These are phyloP conservation scores for Magnaporthiopsis rhizophila DNA, from an alignment of 2,329 filamentous ascomycete genomes.

Conservation along the genomic window DNA sequence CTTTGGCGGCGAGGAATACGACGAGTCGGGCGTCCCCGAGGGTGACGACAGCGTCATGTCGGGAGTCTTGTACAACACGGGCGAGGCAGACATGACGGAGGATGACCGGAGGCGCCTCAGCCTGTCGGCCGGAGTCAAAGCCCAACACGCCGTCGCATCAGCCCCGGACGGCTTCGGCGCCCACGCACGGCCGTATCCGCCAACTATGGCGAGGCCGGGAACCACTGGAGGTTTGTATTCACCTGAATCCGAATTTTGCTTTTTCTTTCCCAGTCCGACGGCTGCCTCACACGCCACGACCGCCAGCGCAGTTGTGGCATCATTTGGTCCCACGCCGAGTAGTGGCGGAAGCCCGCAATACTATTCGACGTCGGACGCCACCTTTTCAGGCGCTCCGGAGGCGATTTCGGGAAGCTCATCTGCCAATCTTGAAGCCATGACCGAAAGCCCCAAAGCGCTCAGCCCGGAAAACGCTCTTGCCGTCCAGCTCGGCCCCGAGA, in stretches of 20 bases:
- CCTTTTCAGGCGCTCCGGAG: neutral
- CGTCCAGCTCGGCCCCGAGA: constrained; percentile 38
- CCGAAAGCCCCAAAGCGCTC: constrained; percentile 79
- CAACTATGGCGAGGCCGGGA: constrained; percentile 46
- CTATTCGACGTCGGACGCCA: neutral
- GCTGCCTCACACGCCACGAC: neutral
- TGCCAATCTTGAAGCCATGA: constrained; percentile 46
- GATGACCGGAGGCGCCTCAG: constrained; percentile 58
- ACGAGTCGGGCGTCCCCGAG: constrained; percentile 33
- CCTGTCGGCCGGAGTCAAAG: constrained; percentile 63
- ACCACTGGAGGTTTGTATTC: constrained; percentile 52
- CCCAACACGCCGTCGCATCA: constrained; percentile 50
- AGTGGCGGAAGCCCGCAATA: neutral
- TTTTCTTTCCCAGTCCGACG: too few species aligned
- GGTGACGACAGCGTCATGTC: constrained; percentile 49
- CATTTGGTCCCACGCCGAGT: neutral
- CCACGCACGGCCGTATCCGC: constrained; percentile 74
- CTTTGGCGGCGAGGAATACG: constrained; percentile 72
- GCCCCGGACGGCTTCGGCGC: constrained; percentile 43
- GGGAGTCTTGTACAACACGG: constrained; percentile 46
- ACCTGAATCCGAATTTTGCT: neutral
- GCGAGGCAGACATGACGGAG: constrained; percentile 51
- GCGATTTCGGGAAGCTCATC: constrained; percentile 4
- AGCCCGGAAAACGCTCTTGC: constrained; percentile 51
- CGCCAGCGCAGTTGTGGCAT: constrained; percentile 3